Conservation (phyloP, 176 grass and related monocot genomes). For the Ananas comosus region DNA sequence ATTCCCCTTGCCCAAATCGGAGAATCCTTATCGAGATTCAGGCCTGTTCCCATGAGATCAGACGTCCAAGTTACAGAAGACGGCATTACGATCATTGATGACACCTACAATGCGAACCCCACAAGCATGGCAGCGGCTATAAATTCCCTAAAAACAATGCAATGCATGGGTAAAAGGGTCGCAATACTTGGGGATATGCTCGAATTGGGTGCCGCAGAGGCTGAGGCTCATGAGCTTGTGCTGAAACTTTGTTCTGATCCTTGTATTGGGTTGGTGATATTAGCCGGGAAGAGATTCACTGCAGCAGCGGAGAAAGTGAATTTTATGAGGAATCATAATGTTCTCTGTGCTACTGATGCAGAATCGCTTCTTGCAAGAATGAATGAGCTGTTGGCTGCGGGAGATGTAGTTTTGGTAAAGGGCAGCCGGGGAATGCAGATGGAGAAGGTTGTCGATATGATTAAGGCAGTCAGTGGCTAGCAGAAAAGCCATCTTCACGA, state of each 20-base stretch:
- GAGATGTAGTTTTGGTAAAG: slow-evolving; percentile 4
- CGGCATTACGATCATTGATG: slow-evolving; percentile 6
- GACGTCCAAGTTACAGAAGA: neutral
- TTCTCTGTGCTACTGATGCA: neutral
- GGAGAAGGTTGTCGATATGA: neutral
- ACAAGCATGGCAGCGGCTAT: neutral
- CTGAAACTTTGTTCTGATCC: slow-evolving; percentile 7
- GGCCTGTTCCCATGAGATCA: slow-evolving; percentile 5
- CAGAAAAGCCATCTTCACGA: neutral
- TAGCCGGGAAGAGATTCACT: slow-evolving; percentile 5
- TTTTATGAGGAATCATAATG: neutral
- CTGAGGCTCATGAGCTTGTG: slow-evolving; percentile 3
- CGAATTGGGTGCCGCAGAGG: neutral
- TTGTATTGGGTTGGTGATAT: neutral
- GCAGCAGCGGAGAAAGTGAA: slow-evolving; percentile 1
- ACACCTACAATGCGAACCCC: slow-evolving; percentile 8
- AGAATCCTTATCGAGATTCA: slow-evolving; percentile 9
- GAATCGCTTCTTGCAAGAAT: neutral
- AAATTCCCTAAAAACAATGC: neutral
- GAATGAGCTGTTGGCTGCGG: neutral
- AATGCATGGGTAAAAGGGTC: slow-evolving; percentile 5
- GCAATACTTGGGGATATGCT: slow-evolving; percentile 14
- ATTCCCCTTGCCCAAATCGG: neutral
- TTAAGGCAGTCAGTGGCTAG: neutral
- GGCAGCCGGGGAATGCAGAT: slow-evolving; percentile 5